Percentiles rank a stretch among this genome's conserved stretches.
Conservation (phyloP, 2,329 filamentous ascomycete genomes). For the Phoma sp. region DNA sequence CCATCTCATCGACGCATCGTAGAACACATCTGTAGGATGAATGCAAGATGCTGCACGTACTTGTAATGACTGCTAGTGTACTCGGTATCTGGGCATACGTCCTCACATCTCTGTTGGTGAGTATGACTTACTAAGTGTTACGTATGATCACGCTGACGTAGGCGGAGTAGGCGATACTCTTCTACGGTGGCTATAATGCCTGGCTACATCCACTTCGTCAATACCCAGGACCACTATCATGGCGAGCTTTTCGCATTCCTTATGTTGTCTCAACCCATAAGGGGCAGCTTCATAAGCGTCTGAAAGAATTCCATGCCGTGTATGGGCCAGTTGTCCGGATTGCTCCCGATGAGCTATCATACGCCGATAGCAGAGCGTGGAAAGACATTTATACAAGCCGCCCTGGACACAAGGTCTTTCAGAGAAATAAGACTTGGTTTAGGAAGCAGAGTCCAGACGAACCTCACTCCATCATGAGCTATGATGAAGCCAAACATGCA, state of each 20-base stretch:
- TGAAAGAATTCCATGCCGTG: slow-evolving; percentile 31
- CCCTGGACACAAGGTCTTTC: slow-evolving; percentile 30
- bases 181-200: slow-evolving; percentile 34
- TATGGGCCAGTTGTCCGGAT: slow-evolving; percentile 39
- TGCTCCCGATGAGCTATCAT: slow-evolving; percentile 39
- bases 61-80: background rate
- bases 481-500: slow-evolving; percentile 31
- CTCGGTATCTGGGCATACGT: background rate
- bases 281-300: slow-evolving; percentile 32
- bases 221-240: slow-evolving; percentile 39
- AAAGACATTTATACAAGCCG: slow-evolving; percentile 39
- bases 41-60: background rate
- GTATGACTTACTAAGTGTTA: background rate
- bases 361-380: slow-evolving; percentile 32
- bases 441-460: slow-evolving; percentile 34
- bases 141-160: background rate
- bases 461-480: slow-evolving; percentile 33
- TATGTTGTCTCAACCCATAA: slow-evolving; percentile 35
- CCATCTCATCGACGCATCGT: too few species aligned
- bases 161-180: slow-evolving; percentile 9
- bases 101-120: background rate
- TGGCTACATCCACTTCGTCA: slow-evolving; percentile 34
- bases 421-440: slow-evolving; percentile 33
- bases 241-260: slow-evolving; percentile 34
- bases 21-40: too few species aligned